Evolutionary conservation across 2,329 filamentous ascomycete genomes (phyloP), one percentile per base, ranked within the genome.

Genomic region (Hortaea sp.): DNA sequence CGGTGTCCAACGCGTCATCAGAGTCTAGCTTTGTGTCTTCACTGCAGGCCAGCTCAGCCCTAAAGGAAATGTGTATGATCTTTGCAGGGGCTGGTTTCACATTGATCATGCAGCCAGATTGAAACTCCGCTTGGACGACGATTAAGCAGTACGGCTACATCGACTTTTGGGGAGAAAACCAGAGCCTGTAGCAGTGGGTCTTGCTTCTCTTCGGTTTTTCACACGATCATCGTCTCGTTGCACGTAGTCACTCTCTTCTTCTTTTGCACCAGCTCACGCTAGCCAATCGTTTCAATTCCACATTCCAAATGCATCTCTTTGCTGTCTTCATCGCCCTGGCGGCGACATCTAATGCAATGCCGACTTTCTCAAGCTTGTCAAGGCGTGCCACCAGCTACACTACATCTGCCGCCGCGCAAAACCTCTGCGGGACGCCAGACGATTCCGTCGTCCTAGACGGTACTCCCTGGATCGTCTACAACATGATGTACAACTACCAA

Each of bases 401-500:
- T 20, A 20, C 20, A 20, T 20, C 20, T 20, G 20, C 20, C 20
- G 5, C 48, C 7, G 11, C 42, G 12, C 6, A 47, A 12, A 43
- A 46, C 29, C 39, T 53, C 20, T 49, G 51, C 48, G 44, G 50
- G 6, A 29, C 45, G 2, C 52, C 52, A 1, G 41, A 53, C 0
- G 59, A 57, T 20, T 63, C 57, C 42, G 43, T 58, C 5, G 55
- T 69, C 43, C 56, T 71, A 28, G 55, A 58, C 7, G 60, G 62
- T 42, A 68, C 67, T 0, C 66, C 66, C 6, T 70, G 67, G 67
- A 70, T 71, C 38, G 66, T 71, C 11, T 70, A 62, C 54, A 69
- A 67, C 51, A 71, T 71, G 67, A 66, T 68, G 46, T 71, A 71
- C 58, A 68, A 67, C 52, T 62, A 65, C 42, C 56, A 62, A 29